These are phyloP conservation scores for Colletotrichum sp. DNA, from an alignment of 2,329 filamentous ascomycete species.

Conservation along the genomic window DNA sequence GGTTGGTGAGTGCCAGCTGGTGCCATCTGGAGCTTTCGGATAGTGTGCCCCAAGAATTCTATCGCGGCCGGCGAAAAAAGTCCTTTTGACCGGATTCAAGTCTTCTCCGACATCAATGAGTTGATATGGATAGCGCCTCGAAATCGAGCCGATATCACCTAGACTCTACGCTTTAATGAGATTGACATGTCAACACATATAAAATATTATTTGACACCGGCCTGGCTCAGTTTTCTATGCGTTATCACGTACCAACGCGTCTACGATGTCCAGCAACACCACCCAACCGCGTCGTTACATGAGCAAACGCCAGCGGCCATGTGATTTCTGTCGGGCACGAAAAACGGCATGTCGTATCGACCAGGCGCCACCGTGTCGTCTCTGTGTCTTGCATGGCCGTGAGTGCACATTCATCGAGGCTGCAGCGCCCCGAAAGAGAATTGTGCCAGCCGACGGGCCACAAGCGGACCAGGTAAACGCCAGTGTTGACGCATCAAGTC, in stretches of 20 bases:
- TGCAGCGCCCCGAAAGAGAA: constrained; percentile 20
- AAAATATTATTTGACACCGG: neutral
- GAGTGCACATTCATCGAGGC: constrained; percentile 49
- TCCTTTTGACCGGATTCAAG: neutral
- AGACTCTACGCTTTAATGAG: neutral
- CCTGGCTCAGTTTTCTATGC: neutral
- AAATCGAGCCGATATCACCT: neutral
- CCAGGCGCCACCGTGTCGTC: constrained; percentile 42
- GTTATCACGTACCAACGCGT: neutral
- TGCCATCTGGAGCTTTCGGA: neutral
- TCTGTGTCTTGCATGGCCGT: constrained; percentile 45
- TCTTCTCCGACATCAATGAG: neutral
- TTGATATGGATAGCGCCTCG: neutral
- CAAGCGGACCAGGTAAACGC: neutral
- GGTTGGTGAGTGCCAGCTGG: neutral
- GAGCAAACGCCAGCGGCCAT: constrained; percentile 39
- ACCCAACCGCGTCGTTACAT: constrained; percentile 20
- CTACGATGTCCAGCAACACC: neutral
- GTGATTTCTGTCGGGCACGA: constrained; percentile 50
- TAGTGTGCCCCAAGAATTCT: neutral
- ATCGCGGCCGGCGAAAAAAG: neutral
- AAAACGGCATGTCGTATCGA: constrained; percentile 51
- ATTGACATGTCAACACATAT: neutral
- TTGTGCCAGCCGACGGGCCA: neutral
- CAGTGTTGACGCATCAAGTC: neutral